Evolutionary conservation across 129 eudicot species (phyloP).

Genomic region (Gnaphalium uliginosum): DNA sequence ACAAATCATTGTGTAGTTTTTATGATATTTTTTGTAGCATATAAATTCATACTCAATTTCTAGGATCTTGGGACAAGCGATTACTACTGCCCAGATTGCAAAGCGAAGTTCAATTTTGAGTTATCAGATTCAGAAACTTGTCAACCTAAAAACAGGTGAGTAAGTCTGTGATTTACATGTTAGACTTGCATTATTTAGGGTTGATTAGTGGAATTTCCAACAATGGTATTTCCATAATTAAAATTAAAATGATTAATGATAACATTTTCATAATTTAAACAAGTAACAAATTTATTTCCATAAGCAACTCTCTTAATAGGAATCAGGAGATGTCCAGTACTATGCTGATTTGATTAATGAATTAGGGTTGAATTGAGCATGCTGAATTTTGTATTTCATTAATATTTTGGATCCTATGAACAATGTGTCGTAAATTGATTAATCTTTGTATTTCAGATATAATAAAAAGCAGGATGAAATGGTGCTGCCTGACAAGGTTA

Average conservation of each 20-base stretch:
- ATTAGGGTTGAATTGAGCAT: neutral
- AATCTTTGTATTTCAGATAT: slow-evolving; percentile 31
- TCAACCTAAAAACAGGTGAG: slow-evolving; percentile 58
- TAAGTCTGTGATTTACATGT: slow-evolving; percentile 29
- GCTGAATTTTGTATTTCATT: slow-evolving; percentile 14
- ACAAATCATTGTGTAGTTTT: neutral
- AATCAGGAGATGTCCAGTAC: neutral
- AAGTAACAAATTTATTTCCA: neutral
- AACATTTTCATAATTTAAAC: neutral
- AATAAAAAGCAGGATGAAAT: slow-evolving; percentile 51
- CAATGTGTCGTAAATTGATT: neutral
- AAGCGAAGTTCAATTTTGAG: slow-evolving; percentile 76
- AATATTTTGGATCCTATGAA: neutral
- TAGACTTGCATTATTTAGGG: neutral
- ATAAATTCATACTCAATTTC: slow-evolving; percentile 3
- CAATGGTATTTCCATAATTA: neutral
- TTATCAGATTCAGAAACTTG: slow-evolving; percentile 73
- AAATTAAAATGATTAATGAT: neutral
- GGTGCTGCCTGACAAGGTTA: slow-evolving; percentile 65
- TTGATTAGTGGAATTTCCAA: neutral
- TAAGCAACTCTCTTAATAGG: neutral
- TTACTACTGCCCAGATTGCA: slow-evolving; percentile 90
- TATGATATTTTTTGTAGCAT: neutral
- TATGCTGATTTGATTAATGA: neutral
- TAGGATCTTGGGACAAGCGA: slow-evolving; percentile 70